Base-by-base conservation (phyloP, 2,329 filamentous ascomycete genomes). In the Cadophora gregata region DNA sequence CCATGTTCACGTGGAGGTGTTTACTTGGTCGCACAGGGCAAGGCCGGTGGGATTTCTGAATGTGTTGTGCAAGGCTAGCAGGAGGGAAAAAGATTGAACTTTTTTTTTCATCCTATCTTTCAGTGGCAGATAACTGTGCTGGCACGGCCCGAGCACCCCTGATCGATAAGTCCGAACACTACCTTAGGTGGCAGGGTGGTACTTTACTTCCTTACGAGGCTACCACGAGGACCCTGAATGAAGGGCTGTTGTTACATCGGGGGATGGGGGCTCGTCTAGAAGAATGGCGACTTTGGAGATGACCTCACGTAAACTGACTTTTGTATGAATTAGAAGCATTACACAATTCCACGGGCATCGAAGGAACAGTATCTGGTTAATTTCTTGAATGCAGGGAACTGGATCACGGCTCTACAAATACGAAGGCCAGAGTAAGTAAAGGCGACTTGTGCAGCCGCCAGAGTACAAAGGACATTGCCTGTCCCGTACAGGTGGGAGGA, bases 381-480 rank as follows among this genome's bases (percentile, higher is more conserved):
- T 42, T 16, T 16, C 38, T 42, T 19, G 38, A 16, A 42, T 6
- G 12, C 14, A 42, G 16, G 38, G 38, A 42, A 42, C 19, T 5
- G 38, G 16, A 42, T 42, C 14, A 42, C 14, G 14, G 38, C 38
- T 16, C 2, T 42, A 19, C 10, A 14, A 9, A 16, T 42, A 16
- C 2, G 6, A 21, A n/a, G 16, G 8, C 16, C 36, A 19, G 8
- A 24, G 29, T 7, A 56, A 36, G 55, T 38, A 42, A 4, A 58
- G 55, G 55, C 55, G 31, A 58, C 55, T 25, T 58, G 55, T 58
- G 4, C 55, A 58, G n/a, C 55, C 42, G 12, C n/a, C 8, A 25
- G 21, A 58, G 51, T n/a, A 53, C 48, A n/a, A 31, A 31, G 25
- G 14, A 31, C n/a, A 25, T 31, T n/a, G 25, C n/a, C 6, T 21